phyloP scores from a whole-genome alignment of 2,329 filamentous ascomycete species.

The Neopestalotiopsis clavispora region DNA sequence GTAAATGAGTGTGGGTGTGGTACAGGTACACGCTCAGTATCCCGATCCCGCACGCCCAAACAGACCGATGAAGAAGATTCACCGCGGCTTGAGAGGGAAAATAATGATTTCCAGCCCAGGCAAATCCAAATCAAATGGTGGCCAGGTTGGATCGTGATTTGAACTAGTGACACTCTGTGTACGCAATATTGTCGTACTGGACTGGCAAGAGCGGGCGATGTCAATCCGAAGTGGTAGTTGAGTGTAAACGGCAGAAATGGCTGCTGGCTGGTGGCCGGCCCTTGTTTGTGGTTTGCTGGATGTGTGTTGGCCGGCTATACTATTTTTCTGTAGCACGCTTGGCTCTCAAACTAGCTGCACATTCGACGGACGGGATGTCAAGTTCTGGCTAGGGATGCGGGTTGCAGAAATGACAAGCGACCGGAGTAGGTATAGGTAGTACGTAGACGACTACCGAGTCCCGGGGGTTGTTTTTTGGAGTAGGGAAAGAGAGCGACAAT shows the following conservation, averaged over 20 bases:
- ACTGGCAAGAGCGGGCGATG: background rate
- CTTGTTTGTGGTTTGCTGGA: too few relatives aligned
- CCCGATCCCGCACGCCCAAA: background rate
- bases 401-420: too few relatives aligned
- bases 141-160: background rate
- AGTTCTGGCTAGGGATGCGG: background rate
- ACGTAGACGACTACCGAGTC: background rate
- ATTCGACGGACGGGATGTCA: background rate
- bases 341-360: background rate
- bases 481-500: background rate
- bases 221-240: background rate
- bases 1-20: background rate
- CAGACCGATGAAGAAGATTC: background rate
- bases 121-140: background rate
- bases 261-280: background rate
- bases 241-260: background rate
- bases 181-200: background rate
- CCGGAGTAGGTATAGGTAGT: background rate
- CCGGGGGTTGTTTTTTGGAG: background rate
- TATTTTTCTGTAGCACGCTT: background rate
- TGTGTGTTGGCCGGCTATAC: background rate
- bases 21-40: background rate
- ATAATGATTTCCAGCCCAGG: background rate
- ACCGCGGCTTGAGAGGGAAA: background rate
- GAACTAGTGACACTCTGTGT: background rate